Base-by-base conservation (phyloP, 1,139 yeast species). In the Taiozyma sp. region DNA sequence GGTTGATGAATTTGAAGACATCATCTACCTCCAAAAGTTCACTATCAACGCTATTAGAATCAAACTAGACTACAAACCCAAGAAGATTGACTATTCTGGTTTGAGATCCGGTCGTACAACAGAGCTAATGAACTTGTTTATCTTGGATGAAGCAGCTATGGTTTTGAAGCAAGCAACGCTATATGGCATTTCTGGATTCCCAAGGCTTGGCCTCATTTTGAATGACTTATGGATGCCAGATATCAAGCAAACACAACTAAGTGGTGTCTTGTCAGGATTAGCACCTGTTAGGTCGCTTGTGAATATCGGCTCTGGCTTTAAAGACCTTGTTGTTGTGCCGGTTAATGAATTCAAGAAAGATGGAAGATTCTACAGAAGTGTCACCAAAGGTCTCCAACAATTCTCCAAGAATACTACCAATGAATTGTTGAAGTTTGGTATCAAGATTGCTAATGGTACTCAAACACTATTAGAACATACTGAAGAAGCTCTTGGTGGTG, bases 41-140 rank as follows among this genome's bases (percentile, higher is more conserved):
- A 80, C 80, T 48, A 75, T 90, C 19, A 75, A 79, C 49, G 76
- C 86, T 0, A 70, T 93, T 1, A 79, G 78, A 47, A 68, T 95
- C 38, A 84, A 84, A 56, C 72, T 93, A 43, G 99, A 93, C 67
- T 95, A 93, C 67, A 92, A 91, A 65, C 99, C 99, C 0, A 92
- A 91, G 63, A 87, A 83, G 58, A 77, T 90, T 27, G 96, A 92
- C 65, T 88, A 87, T 64, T 79, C 82, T 3, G 97, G 96, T 0
- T 75, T 93, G 24, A 75, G 88, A 51, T 86, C 96, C 0, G 97
- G 97, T 1, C 90, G 85, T 57, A 80, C 93, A 1, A 83, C 87
- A 4, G 97, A 92, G 66, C 79, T 93, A 53, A 84, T 90, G 78
- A 93, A 93, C 65, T 80, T 95, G 55, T 91, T 95, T 66, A 84